A percentile compares a stretch with the other conserved stretches of the same genome.
Conservation (phyloP, 331 rosid species). For the Telfairia occidentalis region DNA sequence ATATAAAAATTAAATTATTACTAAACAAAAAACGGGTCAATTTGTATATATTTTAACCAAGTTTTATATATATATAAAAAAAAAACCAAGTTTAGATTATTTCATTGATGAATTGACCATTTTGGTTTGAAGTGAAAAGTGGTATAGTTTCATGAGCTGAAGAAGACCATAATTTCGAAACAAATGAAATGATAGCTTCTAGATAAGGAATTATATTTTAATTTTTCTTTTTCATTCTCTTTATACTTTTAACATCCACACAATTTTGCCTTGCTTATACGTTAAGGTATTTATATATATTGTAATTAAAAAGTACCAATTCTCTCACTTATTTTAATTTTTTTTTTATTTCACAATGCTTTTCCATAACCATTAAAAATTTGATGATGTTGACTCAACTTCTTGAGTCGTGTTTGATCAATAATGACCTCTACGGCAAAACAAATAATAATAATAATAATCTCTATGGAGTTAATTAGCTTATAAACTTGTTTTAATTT, state of each 20-base stretch:
- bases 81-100: not conserved
- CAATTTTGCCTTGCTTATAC: slow-evolving; percentile 1
- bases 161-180: not conserved
- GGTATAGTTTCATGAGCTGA: not conserved
- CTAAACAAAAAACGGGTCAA: not conserved
- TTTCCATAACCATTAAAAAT: not conserved
- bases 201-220: not conserved
- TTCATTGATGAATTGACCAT: not conserved
- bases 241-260: not conserved
- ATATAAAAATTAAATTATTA: not conserved
- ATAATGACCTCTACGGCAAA: too few species aligned
- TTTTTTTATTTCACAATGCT: not conserved
- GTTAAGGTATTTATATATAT: not conserved
- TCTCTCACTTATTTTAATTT: not conserved
- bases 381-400: not conserved
- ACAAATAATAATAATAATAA: too few species aligned
- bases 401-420: not conserved
- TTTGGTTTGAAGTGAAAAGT: not conserved
- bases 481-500: not conserved
- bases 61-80: too few species aligned
- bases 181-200: not conserved
- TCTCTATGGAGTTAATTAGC: too few species aligned
- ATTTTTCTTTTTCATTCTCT: not conserved
- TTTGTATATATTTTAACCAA: too few species aligned
- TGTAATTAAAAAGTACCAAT: not conserved